These are phyloP conservation scores for Aureobasidium vineae DNA, from an alignment of 2,329 filamentous ascomycete genomes.

Conservation along the genomic window DNA sequence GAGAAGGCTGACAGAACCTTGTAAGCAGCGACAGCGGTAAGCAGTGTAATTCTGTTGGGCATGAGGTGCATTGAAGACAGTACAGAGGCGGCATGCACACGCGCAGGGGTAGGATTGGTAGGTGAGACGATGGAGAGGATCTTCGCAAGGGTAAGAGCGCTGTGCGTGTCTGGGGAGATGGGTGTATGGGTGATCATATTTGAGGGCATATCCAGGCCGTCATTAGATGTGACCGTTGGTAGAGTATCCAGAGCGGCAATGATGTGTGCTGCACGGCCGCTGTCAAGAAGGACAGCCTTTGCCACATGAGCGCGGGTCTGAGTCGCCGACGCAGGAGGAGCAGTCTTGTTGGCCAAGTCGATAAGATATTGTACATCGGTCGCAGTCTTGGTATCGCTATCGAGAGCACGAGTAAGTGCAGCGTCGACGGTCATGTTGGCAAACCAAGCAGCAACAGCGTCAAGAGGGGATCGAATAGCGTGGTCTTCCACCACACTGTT, in stretches of 20 bases:
- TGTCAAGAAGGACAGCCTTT: conserved; percentile 58
- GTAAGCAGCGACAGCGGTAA: conserved; percentile 49
- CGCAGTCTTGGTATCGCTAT: conserved; percentile 50
- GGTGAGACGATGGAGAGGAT: conserved; percentile 49
- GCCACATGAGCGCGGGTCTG: conserved; percentile 58
- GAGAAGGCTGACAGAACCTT: conserved; percentile 44
- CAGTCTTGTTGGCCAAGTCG: conserved; percentile 66
- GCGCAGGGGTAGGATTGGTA: conserved; percentile 35
- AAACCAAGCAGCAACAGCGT: conserved; percentile 89
- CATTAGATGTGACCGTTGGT: conserved; percentile 39
- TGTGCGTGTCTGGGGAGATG: conserved; percentile 56
- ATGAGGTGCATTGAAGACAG: conserved; percentile 45
- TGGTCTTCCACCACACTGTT: conserved; percentile 81
- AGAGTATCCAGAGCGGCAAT: conserved; percentile 54
- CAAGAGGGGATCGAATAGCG: conserved; percentile 80
- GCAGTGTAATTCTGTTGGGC: conserved; percentile 44
- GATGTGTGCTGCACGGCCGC: conserved; percentile 53
- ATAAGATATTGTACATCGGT: conserved; percentile 53
- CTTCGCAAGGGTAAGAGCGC: conserved; percentile 59
- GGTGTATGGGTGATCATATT: conserved; percentile 56
- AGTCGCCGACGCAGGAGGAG: conserved; percentile 75
- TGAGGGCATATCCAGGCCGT: conserved; percentile 40
- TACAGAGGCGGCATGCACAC: conserved; percentile 41
- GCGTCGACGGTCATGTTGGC: conserved; percentile 71
- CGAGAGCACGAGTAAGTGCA: conserved; percentile 64